Conservation (phyloP, 345 rosid species). For the Brassica rapa region DNA sequence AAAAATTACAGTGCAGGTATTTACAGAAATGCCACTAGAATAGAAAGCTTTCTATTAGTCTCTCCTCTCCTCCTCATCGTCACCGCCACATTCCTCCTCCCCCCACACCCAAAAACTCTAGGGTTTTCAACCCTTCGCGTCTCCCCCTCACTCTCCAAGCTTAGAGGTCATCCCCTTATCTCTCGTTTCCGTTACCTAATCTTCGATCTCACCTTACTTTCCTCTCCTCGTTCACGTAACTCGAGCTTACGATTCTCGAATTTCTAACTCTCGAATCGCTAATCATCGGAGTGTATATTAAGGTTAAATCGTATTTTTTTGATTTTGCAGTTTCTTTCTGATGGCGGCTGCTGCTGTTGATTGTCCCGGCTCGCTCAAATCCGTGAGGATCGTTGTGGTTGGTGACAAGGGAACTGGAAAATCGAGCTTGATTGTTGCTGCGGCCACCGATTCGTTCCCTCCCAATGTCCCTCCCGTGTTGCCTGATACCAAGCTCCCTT, state of each 20-base stretch:
- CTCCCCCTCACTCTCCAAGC: background rate
- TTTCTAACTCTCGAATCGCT: background rate
- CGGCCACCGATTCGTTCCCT: slow-evolving; percentile 69
- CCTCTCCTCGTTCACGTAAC: background rate
- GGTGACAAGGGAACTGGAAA: slow-evolving; percentile 96
- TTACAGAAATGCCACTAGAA: slow-evolving; percentile 27
- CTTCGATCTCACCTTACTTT: background rate
- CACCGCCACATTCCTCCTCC: slow-evolving; percentile 23
- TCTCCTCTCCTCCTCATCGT: slow-evolving; percentile 27
- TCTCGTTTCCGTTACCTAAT: slow-evolving; percentile 9
- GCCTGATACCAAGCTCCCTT: slow-evolving; percentile 75
- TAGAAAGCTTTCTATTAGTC: slow-evolving; percentile 7
- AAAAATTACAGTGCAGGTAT: background rate
- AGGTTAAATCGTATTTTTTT: background rate
- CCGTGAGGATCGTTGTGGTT: slow-evolving; percentile 80
- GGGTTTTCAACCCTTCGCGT: slow-evolving; percentile 34
- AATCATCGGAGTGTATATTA: too few relatives aligned
- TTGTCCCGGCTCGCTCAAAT: slow-evolving; percentile 17
- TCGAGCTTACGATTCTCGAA: background rate
- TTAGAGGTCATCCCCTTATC: slow-evolving; percentile 24
- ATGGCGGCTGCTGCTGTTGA: slow-evolving; percentile 48
- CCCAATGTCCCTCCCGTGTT: slow-evolving; percentile 70
- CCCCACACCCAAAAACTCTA: slow-evolving; percentile 1
- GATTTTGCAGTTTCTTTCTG: slow-evolving; percentile 18
- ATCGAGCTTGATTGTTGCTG: slow-evolving; percentile 89